These are phyloP conservation scores for Alternaria ventricosa DNA, from an alignment of 2,329 filamentous ascomycete genomes.

Conservation along the genomic window DNA sequence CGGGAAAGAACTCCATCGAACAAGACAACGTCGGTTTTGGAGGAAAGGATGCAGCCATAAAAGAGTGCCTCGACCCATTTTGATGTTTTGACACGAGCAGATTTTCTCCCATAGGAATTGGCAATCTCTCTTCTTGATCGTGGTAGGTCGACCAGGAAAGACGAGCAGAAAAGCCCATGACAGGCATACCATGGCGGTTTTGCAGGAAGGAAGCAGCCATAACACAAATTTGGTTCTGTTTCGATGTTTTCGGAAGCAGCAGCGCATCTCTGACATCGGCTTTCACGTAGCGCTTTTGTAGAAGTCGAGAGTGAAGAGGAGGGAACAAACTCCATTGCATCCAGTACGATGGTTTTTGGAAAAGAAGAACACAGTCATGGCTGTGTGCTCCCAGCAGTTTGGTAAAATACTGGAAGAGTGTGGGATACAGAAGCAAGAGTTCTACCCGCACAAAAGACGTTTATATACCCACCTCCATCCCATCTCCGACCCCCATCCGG, in stretches of 20 bases:
- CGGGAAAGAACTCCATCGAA: too few species aligned
- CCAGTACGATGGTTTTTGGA: neutral
- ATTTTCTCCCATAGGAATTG: too few species aligned
- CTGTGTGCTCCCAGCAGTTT: rapidly evolving
- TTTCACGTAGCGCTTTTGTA: neutral
- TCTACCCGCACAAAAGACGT: neutral
- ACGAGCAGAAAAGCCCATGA: neutral
- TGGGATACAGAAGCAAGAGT: neutral
- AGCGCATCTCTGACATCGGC: too few species aligned
- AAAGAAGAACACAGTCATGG: neutral
- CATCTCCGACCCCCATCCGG: neutral
- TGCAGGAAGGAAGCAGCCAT: neutral
- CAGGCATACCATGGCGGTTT: neutral
- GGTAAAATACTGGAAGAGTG: neutral
- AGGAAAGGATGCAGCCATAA: neutral
- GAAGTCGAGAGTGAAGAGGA: neutral
- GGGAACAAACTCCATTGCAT: neutral
- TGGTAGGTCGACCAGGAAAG: neutral
- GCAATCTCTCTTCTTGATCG: neutral
- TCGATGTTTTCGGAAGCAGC: too few species aligned
- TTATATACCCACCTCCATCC: neutral
- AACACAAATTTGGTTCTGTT: too few species aligned
- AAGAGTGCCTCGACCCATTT: too few species aligned
- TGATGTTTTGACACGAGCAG: neutral
- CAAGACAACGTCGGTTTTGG: too few species aligned